Evolutionary conservation across 2,329 filamentous ascomycete genomes (phyloP).

Genomic region (Dendrostoma leiphaemia): DNA sequence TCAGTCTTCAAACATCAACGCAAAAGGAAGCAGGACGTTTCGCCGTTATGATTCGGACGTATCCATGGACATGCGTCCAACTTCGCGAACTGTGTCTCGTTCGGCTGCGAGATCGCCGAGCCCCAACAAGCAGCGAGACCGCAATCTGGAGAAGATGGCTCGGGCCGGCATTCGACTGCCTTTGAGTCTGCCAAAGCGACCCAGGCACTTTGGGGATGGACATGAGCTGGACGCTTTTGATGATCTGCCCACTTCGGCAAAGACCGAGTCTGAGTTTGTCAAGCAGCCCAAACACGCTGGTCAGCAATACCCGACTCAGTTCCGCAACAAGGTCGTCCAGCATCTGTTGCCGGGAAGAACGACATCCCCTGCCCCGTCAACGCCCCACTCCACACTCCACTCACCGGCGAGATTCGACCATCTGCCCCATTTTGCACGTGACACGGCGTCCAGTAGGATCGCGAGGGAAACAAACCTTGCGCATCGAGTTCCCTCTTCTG

Average conservation of each 20-base stretch:
- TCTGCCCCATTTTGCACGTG: constrained; percentile 61
- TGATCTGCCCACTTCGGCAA: constrained; percentile 84
- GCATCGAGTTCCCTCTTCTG: constrained; percentile 54
- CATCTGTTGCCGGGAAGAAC: constrained; percentile 54
- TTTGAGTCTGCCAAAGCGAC: constrained; percentile 68
- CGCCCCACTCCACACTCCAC: constrained; percentile 51
- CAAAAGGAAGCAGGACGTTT: constrained; percentile 69
- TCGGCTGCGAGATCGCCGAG: constrained; percentile 60
- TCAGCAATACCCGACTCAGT: constrained; percentile 62
- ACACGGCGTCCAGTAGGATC: constrained; percentile 64
- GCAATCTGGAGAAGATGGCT: constrained; percentile 36
- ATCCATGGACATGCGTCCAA: constrained; percentile 55
- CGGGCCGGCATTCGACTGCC: constrained; percentile 58
- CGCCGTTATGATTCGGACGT: constrained; percentile 82
- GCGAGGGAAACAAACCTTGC: constrained; percentile 61
- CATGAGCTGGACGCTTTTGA: constrained; percentile 92
- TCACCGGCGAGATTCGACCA: constrained; percentile 52
- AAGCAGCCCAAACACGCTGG: constrained; percentile 63
- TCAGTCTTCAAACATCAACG: constrained; percentile 69
- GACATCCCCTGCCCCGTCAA: constrained; percentile 50
- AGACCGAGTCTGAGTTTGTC: constrained; percentile 76
- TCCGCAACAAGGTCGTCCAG: constrained; percentile 57
- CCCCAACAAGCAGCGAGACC: constrained; percentile 44
- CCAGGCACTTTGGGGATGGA: constrained; percentile 83
- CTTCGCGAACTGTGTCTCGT: constrained; percentile 57